Evolutionary conservation across 1,284 basidiomycete species (phyloP).

Genomic region (Ustilago xerochloae): DNA sequence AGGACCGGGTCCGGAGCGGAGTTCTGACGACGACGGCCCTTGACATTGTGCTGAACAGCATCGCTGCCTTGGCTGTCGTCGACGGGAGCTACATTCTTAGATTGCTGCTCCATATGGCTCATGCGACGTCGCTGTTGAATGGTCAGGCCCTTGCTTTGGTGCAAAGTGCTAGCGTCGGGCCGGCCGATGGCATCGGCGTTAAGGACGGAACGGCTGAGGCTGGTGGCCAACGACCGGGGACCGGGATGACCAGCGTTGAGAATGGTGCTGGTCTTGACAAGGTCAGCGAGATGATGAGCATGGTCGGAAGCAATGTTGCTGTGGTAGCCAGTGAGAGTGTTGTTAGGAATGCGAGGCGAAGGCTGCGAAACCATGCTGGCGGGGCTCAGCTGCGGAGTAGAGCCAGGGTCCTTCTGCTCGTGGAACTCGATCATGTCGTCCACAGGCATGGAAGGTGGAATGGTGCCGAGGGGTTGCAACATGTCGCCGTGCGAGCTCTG

Average conservation of each 20-base stretch:
- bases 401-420: not conserved
- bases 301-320: constrained; percentile 39
- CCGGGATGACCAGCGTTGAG: constrained; percentile 32
- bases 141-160: constrained; percentile 19
- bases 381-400: constrained; percentile 33
- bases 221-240: constrained; percentile 39
- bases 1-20: constrained; percentile 35
- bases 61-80: not conserved
- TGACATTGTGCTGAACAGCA: not conserved
- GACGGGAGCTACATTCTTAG: not conserved
- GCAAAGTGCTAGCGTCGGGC: constrained; percentile 2
- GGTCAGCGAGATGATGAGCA: constrained; percentile 34
- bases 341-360: constrained; percentile 29
- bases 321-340: constrained; percentile 39
- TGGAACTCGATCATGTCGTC: constrained; percentile 23
- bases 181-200: constrained; percentile 28
- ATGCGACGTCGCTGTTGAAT: constrained; percentile 50
- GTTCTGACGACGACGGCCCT: constrained; percentile 33
- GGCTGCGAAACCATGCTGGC: constrained; percentile 21
- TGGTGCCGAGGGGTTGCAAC: constrained; percentile 23
- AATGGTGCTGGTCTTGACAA: constrained; percentile 39
- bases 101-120: constrained; percentile 19
- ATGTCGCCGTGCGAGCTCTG: constrained; percentile 26
- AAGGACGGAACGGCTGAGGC: constrained; percentile 43
- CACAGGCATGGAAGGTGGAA: constrained; percentile 9